A percentile compares a stretch with the other conserved stretches of the same genome.
phyloP scores from a whole-genome alignment of 768 basidiomycete species.

The Trametes gibbosa region DNA sequence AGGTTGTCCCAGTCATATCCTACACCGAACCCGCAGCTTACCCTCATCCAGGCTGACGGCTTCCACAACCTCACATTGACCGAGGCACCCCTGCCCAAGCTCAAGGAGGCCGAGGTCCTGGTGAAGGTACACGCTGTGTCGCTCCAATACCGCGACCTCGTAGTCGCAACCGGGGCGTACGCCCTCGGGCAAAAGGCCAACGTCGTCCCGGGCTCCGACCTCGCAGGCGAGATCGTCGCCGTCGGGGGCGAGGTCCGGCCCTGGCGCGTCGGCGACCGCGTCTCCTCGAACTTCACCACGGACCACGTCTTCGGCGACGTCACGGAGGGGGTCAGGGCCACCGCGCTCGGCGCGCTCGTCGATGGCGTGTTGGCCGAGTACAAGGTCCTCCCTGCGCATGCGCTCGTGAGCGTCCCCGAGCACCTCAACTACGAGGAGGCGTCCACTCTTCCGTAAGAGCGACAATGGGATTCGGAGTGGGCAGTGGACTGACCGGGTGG shows the following conservation, averaged over 20 bases:
- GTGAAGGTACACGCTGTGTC: constrained; percentile 59
- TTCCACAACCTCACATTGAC: constrained; percentile 30
- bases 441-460: constrained; percentile 60
- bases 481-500: no score
- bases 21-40: not conserved
- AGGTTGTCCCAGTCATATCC: constrained; percentile 8
- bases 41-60: constrained; percentile 22
- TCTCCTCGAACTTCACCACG: constrained; percentile 50
- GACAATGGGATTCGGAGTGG: no score
- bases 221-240: constrained; percentile 55
- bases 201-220: constrained; percentile 41
- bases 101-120: constrained; percentile 48
- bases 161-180: constrained; percentile 41
- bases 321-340: constrained; percentile 32
- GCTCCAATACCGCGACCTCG: constrained; percentile 51
- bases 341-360: constrained; percentile 44
- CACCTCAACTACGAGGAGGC: constrained; percentile 64
- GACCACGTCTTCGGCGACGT: constrained; percentile 48
- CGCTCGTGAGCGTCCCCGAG: constrained; percentile 49
- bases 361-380: constrained; percentile 46
- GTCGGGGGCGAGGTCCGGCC: constrained; percentile 38
- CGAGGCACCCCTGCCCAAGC: constrained; percentile 29
- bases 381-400: constrained; percentile 24
- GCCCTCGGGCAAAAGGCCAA: constrained; percentile 34
- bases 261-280: constrained; percentile 55